phyloP scores from a whole-genome alignment of 805 yeast species.

The Komagataella phaffii region DNA sequence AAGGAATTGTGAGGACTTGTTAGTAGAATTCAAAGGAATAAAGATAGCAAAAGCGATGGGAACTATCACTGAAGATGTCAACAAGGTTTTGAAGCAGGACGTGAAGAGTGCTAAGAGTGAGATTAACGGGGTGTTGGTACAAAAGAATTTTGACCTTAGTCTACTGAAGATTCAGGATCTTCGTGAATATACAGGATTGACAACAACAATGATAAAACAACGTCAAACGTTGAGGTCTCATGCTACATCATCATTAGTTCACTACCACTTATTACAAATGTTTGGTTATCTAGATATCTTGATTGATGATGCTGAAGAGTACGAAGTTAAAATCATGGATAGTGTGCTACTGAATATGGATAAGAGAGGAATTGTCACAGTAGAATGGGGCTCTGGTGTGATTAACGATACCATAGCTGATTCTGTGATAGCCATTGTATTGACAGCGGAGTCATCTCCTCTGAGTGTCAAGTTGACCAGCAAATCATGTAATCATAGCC shows the following conservation, averaged over 20 bases:
- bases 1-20: constrained; percentile 71
- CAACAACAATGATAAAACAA: constrained; percentile 76
- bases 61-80: constrained; percentile 31
- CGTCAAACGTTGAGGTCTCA: constrained; percentile 66
- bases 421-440: constrained; percentile 75
- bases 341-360: constrained; percentile 38
- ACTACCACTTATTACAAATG: constrained; percentile 92
- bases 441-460: constrained; percentile 89
- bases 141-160: constrained; percentile 81
- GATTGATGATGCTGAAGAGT: constrained; percentile 36
- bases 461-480: constrained; percentile 87
- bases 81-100: constrained; percentile 8
- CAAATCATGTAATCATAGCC: constrained; percentile 34
- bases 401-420: constrained; percentile 93
- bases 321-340: constrained; percentile 49
- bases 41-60: constrained; percentile 70
- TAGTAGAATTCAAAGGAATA: constrained; percentile 66
- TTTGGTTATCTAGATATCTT: constrained; percentile 69
- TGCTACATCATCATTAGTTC: constrained; percentile 68
- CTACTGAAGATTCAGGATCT: constrained; percentile 77
- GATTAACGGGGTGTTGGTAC: constrained; percentile 77
- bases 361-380: constrained; percentile 36
- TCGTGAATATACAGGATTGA: constrained; percentile 76
- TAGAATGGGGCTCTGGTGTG: constrained; percentile 85
- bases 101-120: constrained; percentile 22